Conservation (phyloP, 1,139 yeast species). For the Yamadazyma membranifaciens region DNA sequence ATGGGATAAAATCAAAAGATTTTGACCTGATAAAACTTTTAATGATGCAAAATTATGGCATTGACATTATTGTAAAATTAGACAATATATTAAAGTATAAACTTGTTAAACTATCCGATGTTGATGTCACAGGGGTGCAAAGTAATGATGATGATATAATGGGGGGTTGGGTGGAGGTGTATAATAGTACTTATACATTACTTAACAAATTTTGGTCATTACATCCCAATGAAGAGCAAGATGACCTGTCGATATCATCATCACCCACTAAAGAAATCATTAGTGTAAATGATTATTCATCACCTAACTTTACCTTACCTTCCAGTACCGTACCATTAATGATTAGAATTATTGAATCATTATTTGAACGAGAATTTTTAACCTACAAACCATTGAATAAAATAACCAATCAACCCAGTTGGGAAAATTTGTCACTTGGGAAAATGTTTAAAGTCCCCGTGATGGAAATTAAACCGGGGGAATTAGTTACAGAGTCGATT, state of each 20-base stretch:
- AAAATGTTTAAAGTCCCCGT: constrained; percentile 40
- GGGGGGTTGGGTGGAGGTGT: constrained; percentile 32
- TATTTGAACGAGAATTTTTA: constrained; percentile 47
- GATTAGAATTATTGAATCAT: constrained; percentile 48
- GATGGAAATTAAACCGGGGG: constrained; percentile 34
- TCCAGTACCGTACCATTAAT: constrained; percentile 52
- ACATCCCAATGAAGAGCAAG: constrained; percentile 33
- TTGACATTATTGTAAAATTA: constrained; percentile 36
- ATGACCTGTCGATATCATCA: constrained; percentile 16
- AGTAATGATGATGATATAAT: constrained; percentile 26
- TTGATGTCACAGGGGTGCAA: constrained; percentile 11
- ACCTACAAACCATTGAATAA: constrained; percentile 43
- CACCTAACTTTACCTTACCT: constrained; percentile 53
- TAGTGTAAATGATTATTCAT: constrained; percentile 28
- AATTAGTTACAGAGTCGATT: constrained; percentile 29
- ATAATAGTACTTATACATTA: constrained; percentile 35
- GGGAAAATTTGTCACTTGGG: constrained; percentile 42
- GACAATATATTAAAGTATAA: constrained; percentile 26
- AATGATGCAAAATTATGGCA: constrained; percentile 59
- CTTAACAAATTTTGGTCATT: constrained; percentile 47
- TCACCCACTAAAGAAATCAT: constrained; percentile 7
- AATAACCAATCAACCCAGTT: constrained; percentile 39
- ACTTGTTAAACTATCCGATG: constrained; percentile 25
- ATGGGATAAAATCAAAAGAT: constrained; percentile 65
- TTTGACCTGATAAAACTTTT: constrained; percentile 48